A percentile compares a stretch with the other conserved stretches of the same genome.
phyloP scores from a whole-genome alignment of 2,329 filamentous ascomycete species.

The Epichloe gansuensis region DNA sequence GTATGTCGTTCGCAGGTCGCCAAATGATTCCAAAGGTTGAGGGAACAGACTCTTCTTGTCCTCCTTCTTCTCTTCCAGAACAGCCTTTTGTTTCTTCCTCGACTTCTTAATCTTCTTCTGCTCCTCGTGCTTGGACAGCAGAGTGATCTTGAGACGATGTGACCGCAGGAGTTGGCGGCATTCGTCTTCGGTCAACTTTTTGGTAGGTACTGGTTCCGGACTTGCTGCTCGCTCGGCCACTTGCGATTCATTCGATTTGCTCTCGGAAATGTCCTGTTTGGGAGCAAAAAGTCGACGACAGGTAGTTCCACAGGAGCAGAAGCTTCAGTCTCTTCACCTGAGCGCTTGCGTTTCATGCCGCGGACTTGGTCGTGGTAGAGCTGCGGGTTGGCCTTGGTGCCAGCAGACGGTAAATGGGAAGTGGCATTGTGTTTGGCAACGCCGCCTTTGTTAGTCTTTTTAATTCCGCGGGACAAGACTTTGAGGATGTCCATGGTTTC shows the following conservation, averaged over 20 bases:
- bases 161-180: slow-evolving; percentile 62
- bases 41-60: slow-evolving; percentile 57
- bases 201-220: slow-evolving; percentile 15
- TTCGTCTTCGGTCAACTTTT: slow-evolving; percentile 51
- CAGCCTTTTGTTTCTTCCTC: slow-evolving; percentile 38
- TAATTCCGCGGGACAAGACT: slow-evolving; percentile 58
- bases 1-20: slow-evolving; percentile 57
- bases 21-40: slow-evolving; percentile 67
- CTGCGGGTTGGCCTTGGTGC: slow-evolving; percentile 53
- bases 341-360: slow-evolving; percentile 45
- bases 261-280: slow-evolving; percentile 24
- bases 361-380: slow-evolving; percentile 49
- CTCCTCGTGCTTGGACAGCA: slow-evolving; percentile 46
- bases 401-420: slow-evolving; percentile 49
- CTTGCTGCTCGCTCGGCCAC: slow-evolving; percentile 17
- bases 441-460: slow-evolving; percentile 33
- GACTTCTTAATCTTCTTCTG: slow-evolving; percentile 38
- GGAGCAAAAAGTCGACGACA: slow-evolving; percentile 49
- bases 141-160: slow-evolving; percentile 74
- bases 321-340: slow-evolving; percentile 22
- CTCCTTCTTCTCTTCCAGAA: slow-evolving; percentile 35
- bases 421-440: slow-evolving; percentile 17
- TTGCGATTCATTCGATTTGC: slow-evolving; percentile 15
- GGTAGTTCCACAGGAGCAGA: slow-evolving; percentile 24
- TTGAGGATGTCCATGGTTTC: slow-evolving; percentile 58